Percentiles rank a stretch among this genome's conserved stretches.
These are phyloP conservation scores for Paraphoma chrysanthemicola DNA, from an alignment of 2,329 filamentous ascomycete species.

Conservation along the genomic window DNA sequence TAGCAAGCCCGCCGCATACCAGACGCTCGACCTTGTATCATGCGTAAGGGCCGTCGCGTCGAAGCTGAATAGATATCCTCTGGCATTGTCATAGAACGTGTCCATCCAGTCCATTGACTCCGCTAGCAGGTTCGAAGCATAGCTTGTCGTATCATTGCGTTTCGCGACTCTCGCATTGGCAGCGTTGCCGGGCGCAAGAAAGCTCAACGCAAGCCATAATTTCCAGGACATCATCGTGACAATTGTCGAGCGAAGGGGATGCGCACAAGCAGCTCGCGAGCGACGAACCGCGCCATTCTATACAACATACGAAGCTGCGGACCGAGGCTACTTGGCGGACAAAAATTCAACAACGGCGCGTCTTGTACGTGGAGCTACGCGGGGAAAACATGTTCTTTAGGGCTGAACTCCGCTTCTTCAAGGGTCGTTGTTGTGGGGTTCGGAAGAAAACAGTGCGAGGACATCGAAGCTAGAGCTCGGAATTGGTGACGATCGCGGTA, in stretches of 20 bases:
- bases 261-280: not conserved
- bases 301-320: not conserved
- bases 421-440: constrained; percentile 20
- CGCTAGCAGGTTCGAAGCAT: constrained; percentile 32
- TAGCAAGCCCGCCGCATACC: constrained; percentile 66
- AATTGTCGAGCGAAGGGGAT: not conserved
- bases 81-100: constrained; percentile 59
- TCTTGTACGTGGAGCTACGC: constrained; percentile 7
- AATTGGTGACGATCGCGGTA: constrained; percentile 12
- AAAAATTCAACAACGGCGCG: not conserved
- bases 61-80: constrained; percentile 63
- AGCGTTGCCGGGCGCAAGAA: constrained; percentile 8
- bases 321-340: constrained; percentile 1
- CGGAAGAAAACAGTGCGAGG: constrained; percentile 19
- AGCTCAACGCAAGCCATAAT: constrained; percentile 16
- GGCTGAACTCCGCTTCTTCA: constrained; percentile 13
- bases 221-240: constrained; percentile 13
- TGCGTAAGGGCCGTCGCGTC: constrained; percentile 58
- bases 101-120: constrained; percentile 65
- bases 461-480: constrained; percentile 4
- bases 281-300: constrained; percentile 3
- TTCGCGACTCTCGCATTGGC: constrained; percentile 11
- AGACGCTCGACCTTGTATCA: constrained; percentile 64
- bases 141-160: constrained; percentile 24
- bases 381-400: constrained; percentile 7